These are phyloP conservation scores for Trametes gibbosa DNA, from an alignment of 768 basidiomycete genomes.

Conservation along the genomic window DNA sequence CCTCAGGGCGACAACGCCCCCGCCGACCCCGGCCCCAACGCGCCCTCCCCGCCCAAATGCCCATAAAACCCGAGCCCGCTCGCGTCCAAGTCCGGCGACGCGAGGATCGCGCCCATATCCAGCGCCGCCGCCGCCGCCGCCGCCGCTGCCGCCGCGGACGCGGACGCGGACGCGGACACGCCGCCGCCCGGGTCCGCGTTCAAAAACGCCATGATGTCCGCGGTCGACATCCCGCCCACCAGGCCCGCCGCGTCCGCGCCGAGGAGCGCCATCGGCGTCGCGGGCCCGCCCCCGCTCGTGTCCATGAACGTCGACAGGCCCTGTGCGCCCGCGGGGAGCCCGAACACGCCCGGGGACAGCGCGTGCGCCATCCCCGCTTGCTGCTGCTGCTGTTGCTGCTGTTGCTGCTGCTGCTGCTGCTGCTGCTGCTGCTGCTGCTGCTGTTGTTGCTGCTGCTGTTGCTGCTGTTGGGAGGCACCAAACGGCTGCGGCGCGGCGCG, in stretches of 20 bases:
- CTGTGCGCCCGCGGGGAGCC: slow-evolving; percentile 20
- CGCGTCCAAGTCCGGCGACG: slow-evolving; percentile 15
- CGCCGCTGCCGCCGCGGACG: too few relatives aligned
- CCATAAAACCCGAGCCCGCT: slow-evolving; percentile 10
- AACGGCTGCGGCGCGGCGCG: slow-evolving; percentile 12
- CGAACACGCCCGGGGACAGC: slow-evolving; percentile 1
- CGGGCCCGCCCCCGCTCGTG: slow-evolving; percentile 26
- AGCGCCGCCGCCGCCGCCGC: too few relatives aligned
- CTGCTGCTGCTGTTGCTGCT: background rate
- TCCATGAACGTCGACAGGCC: slow-evolving; percentile 37
- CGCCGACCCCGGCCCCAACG: background rate
- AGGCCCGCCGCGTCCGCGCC: too few relatives aligned
- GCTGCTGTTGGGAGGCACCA: background rate
- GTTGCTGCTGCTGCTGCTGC: background rate
- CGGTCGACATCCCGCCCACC: slow-evolving; percentile 50
- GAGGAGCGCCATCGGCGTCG: too few relatives aligned
- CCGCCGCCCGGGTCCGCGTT: slow-evolving; percentile 33
- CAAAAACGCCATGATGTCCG: slow-evolving; percentile 63
- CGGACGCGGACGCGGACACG: too few relatives aligned
- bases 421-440: background rate
- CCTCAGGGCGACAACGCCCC: slow-evolving; percentile 8
- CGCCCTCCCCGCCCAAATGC: slow-evolving; percentile 9
- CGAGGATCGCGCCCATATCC: slow-evolving; percentile 15
- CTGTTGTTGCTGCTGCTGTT: background rate
- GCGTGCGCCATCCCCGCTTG: background rate